A percentile compares a stretch with the other conserved stretches of the same genome.
Conservation (phyloP, 73 alveolate genomes). For the Paramecium pentaurelia region DNA sequence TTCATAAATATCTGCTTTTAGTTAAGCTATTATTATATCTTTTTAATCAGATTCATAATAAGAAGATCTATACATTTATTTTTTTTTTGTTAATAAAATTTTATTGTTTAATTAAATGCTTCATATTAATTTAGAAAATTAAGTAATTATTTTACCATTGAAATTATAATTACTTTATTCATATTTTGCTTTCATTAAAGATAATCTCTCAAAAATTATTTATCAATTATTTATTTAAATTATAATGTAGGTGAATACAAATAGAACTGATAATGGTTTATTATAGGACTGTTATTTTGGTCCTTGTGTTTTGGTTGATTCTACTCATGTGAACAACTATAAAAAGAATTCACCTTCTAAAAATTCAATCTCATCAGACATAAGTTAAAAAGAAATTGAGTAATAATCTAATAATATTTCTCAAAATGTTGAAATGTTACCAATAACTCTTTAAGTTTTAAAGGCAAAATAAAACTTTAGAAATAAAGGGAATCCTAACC, state of each 20-base stretch:
- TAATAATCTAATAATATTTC: not conserved
- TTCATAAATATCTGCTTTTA: conserved; percentile 40
- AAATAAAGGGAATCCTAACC: not conserved
- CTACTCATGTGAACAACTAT: not conserved
- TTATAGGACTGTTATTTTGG: not conserved
- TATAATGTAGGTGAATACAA: not conserved
- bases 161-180: not conserved
- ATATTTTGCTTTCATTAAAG: not conserved
- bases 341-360: not conserved
- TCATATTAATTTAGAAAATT: not conserved
- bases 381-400: not conserved
- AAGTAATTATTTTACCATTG: not conserved
- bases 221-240: not conserved
- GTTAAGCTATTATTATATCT: conserved; percentile 12
- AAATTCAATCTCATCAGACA: not conserved
- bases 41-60: conserved; percentile 39
- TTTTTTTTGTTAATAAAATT: not conserved
- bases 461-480: not conserved
- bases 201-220: not conserved
- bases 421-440: not conserved
- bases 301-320: not conserved
- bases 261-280: not conserved
- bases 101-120: not conserved
- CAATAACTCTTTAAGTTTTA: not conserved
- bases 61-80: not conserved